Percentiles rank a stretch among this genome's conserved stretches.
Evolutionary conservation across 495 filamentous ascomycete species (phyloP).

Genomic region (Aspergillus carlsbadensis): DNA sequence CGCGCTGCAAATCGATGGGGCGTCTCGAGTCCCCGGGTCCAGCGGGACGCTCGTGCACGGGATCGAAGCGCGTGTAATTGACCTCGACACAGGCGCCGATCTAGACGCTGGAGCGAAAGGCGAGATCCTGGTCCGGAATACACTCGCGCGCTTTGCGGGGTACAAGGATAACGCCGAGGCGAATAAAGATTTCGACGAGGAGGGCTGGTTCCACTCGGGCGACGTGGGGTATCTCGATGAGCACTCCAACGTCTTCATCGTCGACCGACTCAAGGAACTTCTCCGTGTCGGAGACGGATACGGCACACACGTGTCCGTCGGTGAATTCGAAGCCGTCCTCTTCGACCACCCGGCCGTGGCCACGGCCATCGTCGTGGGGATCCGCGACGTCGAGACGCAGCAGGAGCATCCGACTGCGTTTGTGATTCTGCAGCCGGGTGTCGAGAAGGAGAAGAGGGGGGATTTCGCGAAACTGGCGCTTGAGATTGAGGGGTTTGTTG

Average conservation of each 20-base stretch:
- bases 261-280: conserved; percentile 59
- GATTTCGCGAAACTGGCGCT: not conserved
- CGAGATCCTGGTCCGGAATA: conserved; percentile 24
- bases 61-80: conserved; percentile 22
- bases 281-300: conserved; percentile 25
- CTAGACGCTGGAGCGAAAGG: conserved; percentile 15
- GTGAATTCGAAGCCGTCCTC: conserved; percentile 71
- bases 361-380: conserved; percentile 70
- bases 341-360: conserved; percentile 61
- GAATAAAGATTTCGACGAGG: conserved; percentile 21
- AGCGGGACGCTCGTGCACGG: conserved; percentile 26
- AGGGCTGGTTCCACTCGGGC: conserved; percentile 58
- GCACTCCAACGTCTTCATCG: conserved; percentile 48
- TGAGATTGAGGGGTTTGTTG: conserved; percentile 11
- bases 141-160: conserved; percentile 16
- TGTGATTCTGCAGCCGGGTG: conserved; percentile 43
- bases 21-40: conserved; percentile 14
- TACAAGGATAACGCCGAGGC: conserved; percentile 22
- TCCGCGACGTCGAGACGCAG: conserved; percentile 58
- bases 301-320: conserved; percentile 68
- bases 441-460: not conserved
- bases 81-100: conserved; percentile 17
- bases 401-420: conserved; percentile 75
- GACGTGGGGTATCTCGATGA: conserved; percentile 54
- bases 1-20: conserved; percentile 23